A percentile compares a stretch with the other conserved stretches of the same genome.
Conservation (phyloP, 2,329 filamentous ascomycete species). For the Sodiomyces alkalinus region DNA sequence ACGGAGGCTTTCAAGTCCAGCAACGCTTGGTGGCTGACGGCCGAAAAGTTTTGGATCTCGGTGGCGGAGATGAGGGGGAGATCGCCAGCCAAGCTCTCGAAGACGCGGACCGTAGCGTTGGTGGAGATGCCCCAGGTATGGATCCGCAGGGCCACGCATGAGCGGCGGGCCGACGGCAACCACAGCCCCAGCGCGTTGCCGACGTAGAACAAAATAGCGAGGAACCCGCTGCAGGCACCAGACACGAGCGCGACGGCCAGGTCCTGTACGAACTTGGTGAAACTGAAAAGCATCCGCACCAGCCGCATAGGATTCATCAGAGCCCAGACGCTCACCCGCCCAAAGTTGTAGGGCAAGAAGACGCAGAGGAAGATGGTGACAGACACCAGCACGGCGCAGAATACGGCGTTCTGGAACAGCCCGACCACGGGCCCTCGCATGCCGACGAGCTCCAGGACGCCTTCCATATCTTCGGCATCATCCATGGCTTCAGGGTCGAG, state of each 20-base stretch:
- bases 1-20: slow-evolving; percentile 42
- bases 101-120: slow-evolving; percentile 29
- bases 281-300: slow-evolving; percentile 53
- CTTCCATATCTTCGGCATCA: slow-evolving; percentile 88
- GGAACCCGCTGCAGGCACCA: slow-evolving; percentile 3
- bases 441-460: slow-evolving; percentile 87
- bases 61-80: slow-evolving; percentile 33
- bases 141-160: slow-evolving; percentile 5
- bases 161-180: slow-evolving; percentile 3
- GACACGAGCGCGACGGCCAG: slow-evolving; percentile 47
- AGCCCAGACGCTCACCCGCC: slow-evolving; percentile 68
- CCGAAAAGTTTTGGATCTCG: slow-evolving; percentile 64
- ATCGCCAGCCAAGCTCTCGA: slow-evolving; percentile 33
- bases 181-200: slow-evolving; percentile 6
- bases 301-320: slow-evolving; percentile 68
- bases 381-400: slow-evolving; percentile 80
- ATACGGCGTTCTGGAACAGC: slow-evolving; percentile 86
- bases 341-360: slow-evolving; percentile 84
- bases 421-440: slow-evolving; percentile 88
- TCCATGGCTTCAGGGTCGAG: slow-evolving; percentile 65
- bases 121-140: slow-evolving; percentile 26
- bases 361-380: slow-evolving; percentile 75
- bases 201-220: slow-evolving; percentile 5
- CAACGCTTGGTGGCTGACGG: slow-evolving; percentile 58
- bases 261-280: slow-evolving; percentile 72